A percentile compares a stretch with the other conserved stretches of the same genome.
Evolutionary conservation across 2,329 filamentous ascomycete species (phyloP).

Genomic region (Neurospora sp.): DNA sequence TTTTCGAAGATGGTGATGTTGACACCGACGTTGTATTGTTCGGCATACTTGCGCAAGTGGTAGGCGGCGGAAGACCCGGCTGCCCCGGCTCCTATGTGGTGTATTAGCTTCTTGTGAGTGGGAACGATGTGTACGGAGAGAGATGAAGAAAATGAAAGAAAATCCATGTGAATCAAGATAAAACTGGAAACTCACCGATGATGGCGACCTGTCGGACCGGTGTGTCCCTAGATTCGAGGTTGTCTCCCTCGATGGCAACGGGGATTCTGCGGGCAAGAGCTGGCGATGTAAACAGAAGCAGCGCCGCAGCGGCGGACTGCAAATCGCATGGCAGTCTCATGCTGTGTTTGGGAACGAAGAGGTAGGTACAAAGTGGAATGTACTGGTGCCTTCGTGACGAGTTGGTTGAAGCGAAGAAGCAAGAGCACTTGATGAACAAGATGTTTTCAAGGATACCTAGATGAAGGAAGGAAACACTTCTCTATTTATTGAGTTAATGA

Average conservation of each 20-base stretch:
- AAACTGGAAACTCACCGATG: constrained; percentile 17
- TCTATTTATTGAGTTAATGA: neutral
- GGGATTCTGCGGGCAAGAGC: neutral
- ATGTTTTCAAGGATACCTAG: neutral
- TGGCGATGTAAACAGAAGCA: constrained; percentile 1
- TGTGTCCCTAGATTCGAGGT: neutral
- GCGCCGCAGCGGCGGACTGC: neutral
- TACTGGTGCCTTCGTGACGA: neutral
- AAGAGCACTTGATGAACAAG: neutral
- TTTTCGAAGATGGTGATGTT: constrained; percentile 88
- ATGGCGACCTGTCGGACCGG: constrained; percentile 22
- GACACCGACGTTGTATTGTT: constrained; percentile 46
- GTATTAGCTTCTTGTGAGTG: neutral
- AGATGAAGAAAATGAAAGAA: neutral
- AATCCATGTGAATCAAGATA: neutral
- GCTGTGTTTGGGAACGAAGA: neutral
- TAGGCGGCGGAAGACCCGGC: constrained; percentile 83
- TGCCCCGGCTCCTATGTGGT: constrained; percentile 66
- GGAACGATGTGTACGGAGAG: neutral
- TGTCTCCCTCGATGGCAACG: neutral
- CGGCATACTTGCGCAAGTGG: constrained; percentile 63
- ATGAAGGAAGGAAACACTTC: neutral
- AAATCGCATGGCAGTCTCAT: constrained; percentile 7
- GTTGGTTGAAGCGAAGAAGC: neutral
- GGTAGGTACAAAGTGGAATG: neutral